Conservation (phyloP, 164 flowering plant species). For the Macadamia tetraphylla region DNA sequence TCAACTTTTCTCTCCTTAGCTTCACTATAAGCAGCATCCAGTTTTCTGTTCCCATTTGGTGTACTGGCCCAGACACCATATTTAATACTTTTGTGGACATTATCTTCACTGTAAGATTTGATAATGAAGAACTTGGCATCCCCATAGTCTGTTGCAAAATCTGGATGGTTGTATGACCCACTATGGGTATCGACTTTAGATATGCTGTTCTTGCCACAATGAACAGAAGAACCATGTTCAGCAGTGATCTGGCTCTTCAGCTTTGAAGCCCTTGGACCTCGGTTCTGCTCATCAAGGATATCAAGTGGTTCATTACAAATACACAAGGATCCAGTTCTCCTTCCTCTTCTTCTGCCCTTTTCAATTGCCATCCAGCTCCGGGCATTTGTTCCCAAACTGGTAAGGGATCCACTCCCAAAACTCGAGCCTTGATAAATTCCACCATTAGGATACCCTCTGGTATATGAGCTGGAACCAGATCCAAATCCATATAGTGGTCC, state of each 20-base stretch:
- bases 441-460: slow-evolving; percentile 38
- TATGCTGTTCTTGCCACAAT: slow-evolving; percentile 26
- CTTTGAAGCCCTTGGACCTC: slow-evolving; percentile 87
- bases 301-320: slow-evolving; percentile 52
- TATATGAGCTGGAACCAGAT: slow-evolving; percentile 46
- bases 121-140: slow-evolving; percentile 84
- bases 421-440: slow-evolving; percentile 44
- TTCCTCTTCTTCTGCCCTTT: slow-evolving; percentile 51
- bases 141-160: slow-evolving; percentile 60
- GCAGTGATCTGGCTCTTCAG: slow-evolving; percentile 43
- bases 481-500: slow-evolving; percentile 58
- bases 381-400: slow-evolving; percentile 40
- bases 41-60: slow-evolving; percentile 74
- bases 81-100: slow-evolving; percentile 91
- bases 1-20: slow-evolving; percentile 50
- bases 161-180: slow-evolving; percentile 47
- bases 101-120: slow-evolving; percentile 93
- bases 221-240: slow-evolving; percentile 41
- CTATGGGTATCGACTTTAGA: slow-evolving; percentile 24
- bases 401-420: slow-evolving; percentile 43
- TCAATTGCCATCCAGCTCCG: slow-evolving; percentile 49
- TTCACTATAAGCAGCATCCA: slow-evolving; percentile 79
- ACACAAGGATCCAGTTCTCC: slow-evolving; percentile 45
- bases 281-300: slow-evolving; percentile 69
- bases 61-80: slow-evolving; percentile 97